Base-by-base conservation (phyloP, 164 flowering plant genomes). In the Magnolia changhungtana region DNA sequence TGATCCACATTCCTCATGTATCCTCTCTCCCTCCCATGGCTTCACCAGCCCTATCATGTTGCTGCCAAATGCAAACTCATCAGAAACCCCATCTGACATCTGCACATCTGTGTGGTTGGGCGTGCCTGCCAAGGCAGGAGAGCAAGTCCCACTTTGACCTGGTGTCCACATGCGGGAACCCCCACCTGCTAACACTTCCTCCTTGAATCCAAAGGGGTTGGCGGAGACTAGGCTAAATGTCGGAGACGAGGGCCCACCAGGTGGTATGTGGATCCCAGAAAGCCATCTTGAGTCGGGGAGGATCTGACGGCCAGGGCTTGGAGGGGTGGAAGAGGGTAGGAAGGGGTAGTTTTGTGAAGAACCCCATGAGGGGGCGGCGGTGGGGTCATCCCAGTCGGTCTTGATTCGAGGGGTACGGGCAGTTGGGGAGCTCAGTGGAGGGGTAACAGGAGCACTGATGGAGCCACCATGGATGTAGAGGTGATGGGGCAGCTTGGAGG, bases 11-110 rank as follows among this genome's bases (percentile, higher is more conserved):
- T 95, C 99, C 55, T 93, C 99, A 67, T 94, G 98, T 24, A 95
- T 95, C 79, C 92, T 90, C 83, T 95, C 99, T 71, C 99, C 99
- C 79, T 95, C 96, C 99, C 99, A 95, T 10, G 99, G 86, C 83
- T 93, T 95, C 77, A 95, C 97, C 23, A 93, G 52, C 13, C 92
- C 94, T 14, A 78, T 81, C 37, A 73, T 66, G 71, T 85, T 88
- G 78, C 87, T 86, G 2, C 98, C 95, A 80, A 95, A 95, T 31
- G 99, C 99, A 88, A 95, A 95, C 80, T 95, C 99, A 37, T 91
- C 87, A 5, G 97, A 86, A 10, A 87, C 86, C 9, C 83, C 89
- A 77, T 92, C 97, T 1, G 91, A 74, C 96, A 91, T 93, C 10
- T 95, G 95, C 72, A 95, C 86, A 85, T 95, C 99, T 29, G 87